phyloP scores from a whole-genome alignment of 495 filamentous ascomycete species.

The Aspergillus haitiensis region DNA sequence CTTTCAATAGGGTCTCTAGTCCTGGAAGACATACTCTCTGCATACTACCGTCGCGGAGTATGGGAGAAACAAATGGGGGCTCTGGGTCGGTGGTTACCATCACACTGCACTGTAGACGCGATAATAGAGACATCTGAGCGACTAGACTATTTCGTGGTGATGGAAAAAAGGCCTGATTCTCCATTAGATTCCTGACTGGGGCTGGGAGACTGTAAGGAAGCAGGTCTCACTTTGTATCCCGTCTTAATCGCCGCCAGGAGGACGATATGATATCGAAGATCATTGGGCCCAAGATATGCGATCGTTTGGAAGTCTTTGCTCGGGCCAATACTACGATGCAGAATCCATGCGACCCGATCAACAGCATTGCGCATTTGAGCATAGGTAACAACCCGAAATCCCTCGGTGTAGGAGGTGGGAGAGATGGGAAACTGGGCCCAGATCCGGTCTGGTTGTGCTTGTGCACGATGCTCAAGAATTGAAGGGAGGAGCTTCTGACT shows the following conservation, averaged over 20 bases:
- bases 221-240: constrained; percentile 42
- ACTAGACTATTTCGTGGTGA: constrained; percentile 38
- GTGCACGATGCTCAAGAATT: background rate
- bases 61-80: constrained; percentile 21
- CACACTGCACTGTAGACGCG: constrained; percentile 26
- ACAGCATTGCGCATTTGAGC: constrained; percentile 18
- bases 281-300: constrained; percentile 44
- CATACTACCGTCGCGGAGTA: constrained; percentile 23
- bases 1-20: constrained; percentile 29
- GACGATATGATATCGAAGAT: constrained; percentile 41
- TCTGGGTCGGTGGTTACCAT: constrained; percentile 26
- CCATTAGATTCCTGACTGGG: no score
- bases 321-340: constrained; percentile 33
- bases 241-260: constrained; percentile 46
- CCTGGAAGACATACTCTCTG: constrained; percentile 26
- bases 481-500: background rate
- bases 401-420: background rate
- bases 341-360: constrained; percentile 33
- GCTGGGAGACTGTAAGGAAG: background rate
- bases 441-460: background rate
- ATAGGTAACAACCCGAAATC: background rate
- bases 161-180: constrained; percentile 32
- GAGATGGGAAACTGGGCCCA: constrained; percentile 6
- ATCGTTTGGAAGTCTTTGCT: constrained; percentile 23
- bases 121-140: constrained; percentile 32